phyloP scores from a whole-genome alignment of 2,329 filamentous ascomycete genomes.

The Macrophomina phaseolina region DNA sequence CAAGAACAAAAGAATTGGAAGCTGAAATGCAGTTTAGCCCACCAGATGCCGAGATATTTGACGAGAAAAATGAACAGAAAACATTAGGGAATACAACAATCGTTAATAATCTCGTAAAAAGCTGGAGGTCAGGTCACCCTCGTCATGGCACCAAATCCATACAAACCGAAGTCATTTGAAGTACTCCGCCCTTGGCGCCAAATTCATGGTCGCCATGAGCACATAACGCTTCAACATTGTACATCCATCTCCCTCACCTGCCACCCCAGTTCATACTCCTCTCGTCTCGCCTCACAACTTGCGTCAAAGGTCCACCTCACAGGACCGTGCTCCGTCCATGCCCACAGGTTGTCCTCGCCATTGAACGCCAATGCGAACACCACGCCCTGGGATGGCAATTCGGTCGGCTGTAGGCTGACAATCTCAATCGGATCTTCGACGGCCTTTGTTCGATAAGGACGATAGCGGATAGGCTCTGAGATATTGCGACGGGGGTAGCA shows the following conservation, averaged over 20 bases:
- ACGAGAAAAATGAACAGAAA: too few species aligned
- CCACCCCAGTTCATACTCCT: background rate
- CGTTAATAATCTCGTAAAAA: too few species aligned
- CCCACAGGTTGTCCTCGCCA: conserved; percentile 35
- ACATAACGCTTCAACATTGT: background rate
- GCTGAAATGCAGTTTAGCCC: too few species aligned
- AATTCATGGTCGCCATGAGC: background rate
- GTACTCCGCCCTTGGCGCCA: background rate
- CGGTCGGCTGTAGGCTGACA: conserved; percentile 32
- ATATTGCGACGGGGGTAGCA: conserved; percentile 28
- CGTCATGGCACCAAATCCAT: too few species aligned
- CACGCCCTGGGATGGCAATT: conserved; percentile 30
- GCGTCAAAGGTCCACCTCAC: conserved; percentile 31
- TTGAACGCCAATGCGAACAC: conserved; percentile 32
- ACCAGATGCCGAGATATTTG: too few species aligned
- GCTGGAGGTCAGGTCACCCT: too few species aligned
- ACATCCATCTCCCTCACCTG: conserved; percentile 18
- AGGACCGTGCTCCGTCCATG: conserved; percentile 32
- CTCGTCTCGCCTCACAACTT: background rate
- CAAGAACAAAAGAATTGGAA: background rate
- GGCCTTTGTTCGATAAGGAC: background rate
- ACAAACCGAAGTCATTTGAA: too few species aligned
- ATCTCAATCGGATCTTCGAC: conserved; percentile 12
- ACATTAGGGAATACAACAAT: too few species aligned
- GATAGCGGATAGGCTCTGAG: conserved; percentile 9